Base-by-base conservation (phyloP, 306 rosid genomes). In the Gastrolobium villosum region DNA sequence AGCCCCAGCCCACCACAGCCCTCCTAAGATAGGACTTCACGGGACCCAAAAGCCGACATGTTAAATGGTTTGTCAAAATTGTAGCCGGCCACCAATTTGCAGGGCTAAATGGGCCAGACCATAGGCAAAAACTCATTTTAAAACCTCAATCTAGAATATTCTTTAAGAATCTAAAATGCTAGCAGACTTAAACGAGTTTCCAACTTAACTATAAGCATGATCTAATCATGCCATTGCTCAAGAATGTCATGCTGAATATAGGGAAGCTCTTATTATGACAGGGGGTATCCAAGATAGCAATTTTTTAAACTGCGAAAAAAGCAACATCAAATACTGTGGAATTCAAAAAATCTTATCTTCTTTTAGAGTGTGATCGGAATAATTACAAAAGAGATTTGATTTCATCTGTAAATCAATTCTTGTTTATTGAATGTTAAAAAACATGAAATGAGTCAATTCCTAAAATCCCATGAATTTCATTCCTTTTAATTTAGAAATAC, bases 101-200 rank as follows among this genome's bases (percentile, higher is more conserved):
- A 10, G 52, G 11, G 39, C 7, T 3, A 39, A 37, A 37, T 15
- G 36, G 8, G 76, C 49, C 6, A 40, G 63, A 11, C 10, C 41
- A 36, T 15, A 20, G 10, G 65, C 53, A 4, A 71, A 71, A 37
- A 52, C 37, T 10, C 60, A 62, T 48, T 48, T 48, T 36, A 63
- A 48, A 48, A 35, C 56, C 32, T 28, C 50, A 14, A 48, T 11
- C 60, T 45, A 48, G 13, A 61, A 74, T 35, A 7, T 28, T 31
- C 53, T 56, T 9, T 39, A 34, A 75, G 53, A 68, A 45, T 45
- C 49, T 69, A 45, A 57, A 78, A 46, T 69, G 60, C 46, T 6
- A 66, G 43, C 26, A 32, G 76, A 34, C 69, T 14, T 57, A 57
- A 41, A 20, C 14, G 34, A 44, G n/a, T 68, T 44, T 68, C 70